Evolutionary conservation across 202 grass and related monocot genomes (phyloP), one percentile per base, ranked within the genome.

Genomic region (Schoenoplectus tabernaemontani): DNA sequence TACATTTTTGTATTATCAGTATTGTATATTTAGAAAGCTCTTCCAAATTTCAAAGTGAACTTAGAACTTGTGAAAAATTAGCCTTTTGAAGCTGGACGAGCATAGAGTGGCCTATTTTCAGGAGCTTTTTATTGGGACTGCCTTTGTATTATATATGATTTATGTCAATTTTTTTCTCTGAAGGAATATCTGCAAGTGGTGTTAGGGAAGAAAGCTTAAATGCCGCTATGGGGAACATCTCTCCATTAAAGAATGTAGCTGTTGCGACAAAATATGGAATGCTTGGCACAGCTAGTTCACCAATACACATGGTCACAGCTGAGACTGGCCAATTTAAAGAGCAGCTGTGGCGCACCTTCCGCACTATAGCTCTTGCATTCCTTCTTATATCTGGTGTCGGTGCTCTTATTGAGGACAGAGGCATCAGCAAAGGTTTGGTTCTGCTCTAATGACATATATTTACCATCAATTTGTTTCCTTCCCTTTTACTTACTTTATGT

Each of bases 331-430:
- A 94, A 30, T 92, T 97, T 77, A 94, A 97, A 73, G 95, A 90
- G 81, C 91, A 94, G 47, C 82, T 98, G 41, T 98, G 95, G 95
- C 92, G 88, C 70, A 98, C 95, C 57, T 90, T 94, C 73, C 95
- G 91, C 8, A 89, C 80, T 51, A 86, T 98, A 83, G 91, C 89
- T 8, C 86, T 98, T 84, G 87, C 89, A 24, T 98, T 98, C 85
- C 88, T 98, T 84, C 48, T 98, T 59, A 94, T 97, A 38, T 97
- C 95, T 0, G 91, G 91, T 74, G 89, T 97, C 9, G 91, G 91
- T 28, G 91, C 91, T 78, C 87, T 94, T 43, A 89, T 94, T 57
- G 95, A 98, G 85, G 95, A 90, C 68, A 93, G 78, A 82, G 91
- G 95, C 83, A 93, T 97, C 46, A 97, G 86, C 66, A 93, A 88